Percentiles rank a stretch among this genome's conserved stretches.
phyloP scores from a whole-genome alignment of 148 eudicot species.

The Bassia scoparia region DNA sequence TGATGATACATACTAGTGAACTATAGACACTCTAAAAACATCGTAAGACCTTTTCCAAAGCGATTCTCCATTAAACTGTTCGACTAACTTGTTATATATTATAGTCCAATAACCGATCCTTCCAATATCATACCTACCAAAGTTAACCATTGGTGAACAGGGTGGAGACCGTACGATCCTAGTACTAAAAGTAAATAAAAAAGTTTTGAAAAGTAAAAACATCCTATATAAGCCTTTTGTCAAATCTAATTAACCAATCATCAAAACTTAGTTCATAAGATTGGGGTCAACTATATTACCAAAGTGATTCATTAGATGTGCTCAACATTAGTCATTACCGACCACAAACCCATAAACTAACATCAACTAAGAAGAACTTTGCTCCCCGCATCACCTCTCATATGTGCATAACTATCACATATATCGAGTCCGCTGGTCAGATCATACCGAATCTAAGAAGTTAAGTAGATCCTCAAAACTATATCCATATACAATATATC shows the following conservation, averaged over 20 bases:
- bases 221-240: too few species aligned
- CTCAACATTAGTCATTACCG: too few species aligned
- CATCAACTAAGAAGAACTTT: background rate
- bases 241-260: too few species aligned
- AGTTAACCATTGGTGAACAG: too few species aligned
- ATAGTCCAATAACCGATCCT: background rate
- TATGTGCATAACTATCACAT: background rate
- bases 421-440: background rate
- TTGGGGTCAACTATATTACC: too few species aligned
- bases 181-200: too few species aligned
- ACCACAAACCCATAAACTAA: background rate
- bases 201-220: too few species aligned
- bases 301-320: too few species aligned
- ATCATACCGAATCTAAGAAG: background rate
- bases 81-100: background rate
- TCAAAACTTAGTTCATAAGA: too few species aligned
- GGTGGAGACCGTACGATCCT: too few species aligned
- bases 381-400: background rate
- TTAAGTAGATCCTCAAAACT: background rate
- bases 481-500: too few species aligned
- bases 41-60: slow-evolving; percentile 17
- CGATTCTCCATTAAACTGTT: slow-evolving; percentile 15
- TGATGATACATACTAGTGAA: slow-evolving; percentile 5
- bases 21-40: slow-evolving; percentile 5
- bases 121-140: background rate